A percentile compares a stretch with the other conserved stretches of the same genome.
Evolutionary conservation across 768 basidiomycete genomes (phyloP).

Genomic region (Psilocybe cyanescens): DNA sequence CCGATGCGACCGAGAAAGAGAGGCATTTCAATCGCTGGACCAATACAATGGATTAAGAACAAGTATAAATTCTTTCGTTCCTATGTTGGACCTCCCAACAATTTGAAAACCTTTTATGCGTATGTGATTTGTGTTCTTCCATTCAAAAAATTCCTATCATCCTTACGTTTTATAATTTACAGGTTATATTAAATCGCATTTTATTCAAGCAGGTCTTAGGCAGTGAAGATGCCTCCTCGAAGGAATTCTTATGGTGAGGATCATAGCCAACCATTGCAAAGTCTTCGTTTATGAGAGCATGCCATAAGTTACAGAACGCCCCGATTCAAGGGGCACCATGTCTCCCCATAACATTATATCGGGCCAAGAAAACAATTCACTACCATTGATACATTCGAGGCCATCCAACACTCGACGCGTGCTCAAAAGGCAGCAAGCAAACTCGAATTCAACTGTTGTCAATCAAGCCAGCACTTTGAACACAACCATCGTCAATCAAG

Average conservation of each 20-base stretch:
- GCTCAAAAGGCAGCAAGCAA: background rate
- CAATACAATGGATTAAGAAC: conserved; percentile 15
- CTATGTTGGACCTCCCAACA: conserved; percentile 16
- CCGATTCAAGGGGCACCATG: background rate
- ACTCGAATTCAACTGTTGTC: background rate
- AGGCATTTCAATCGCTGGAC: conserved; percentile 14
- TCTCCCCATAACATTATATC: background rate
- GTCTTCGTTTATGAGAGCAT: background rate
- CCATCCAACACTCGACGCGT: background rate
- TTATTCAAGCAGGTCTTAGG: background rate
- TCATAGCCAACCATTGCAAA: background rate
- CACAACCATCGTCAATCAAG: background rate
- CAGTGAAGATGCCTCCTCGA: conserved; percentile 13
- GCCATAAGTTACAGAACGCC: background rate
- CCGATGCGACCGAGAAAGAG: conserved; percentile 20
- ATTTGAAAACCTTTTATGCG: conserved; percentile 21
- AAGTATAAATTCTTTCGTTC: conserved; percentile 22
- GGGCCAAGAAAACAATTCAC: background rate
- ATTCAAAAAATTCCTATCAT: background rate
- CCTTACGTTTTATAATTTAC: conserved; percentile 1
- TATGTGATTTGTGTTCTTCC: background rate
- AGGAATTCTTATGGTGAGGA: conserved; percentile 9
- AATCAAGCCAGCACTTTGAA: background rate
- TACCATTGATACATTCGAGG: background rate
- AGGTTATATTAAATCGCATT: conserved; percentile 11